phyloP scores from a whole-genome alignment of 2,329 filamentous ascomycete genomes.

The Verticillium nubilum region DNA sequence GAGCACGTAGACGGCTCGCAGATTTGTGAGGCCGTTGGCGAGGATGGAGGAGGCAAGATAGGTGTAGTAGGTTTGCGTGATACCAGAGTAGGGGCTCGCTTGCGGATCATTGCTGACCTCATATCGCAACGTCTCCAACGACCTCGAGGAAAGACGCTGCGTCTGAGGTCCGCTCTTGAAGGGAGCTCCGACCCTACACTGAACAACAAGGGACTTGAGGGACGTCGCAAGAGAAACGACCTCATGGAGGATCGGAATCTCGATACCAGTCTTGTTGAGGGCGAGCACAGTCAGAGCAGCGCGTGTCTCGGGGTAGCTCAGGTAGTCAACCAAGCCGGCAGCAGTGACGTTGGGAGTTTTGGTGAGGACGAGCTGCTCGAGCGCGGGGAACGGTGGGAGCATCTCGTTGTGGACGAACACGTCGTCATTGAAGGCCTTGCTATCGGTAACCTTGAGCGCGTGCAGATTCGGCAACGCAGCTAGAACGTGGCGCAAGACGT shows the following conservation, averaged over 20 bases:
- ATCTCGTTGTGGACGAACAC: constrained; percentile 64
- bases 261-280: constrained; percentile 67
- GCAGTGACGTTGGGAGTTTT: constrained; percentile 68
- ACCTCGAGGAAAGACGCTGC: constrained; percentile 61
- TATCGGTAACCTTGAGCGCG: constrained; percentile 68
- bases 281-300: constrained; percentile 61
- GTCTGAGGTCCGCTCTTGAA: constrained; percentile 42
- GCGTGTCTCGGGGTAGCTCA: constrained; percentile 55
- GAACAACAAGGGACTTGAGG: constrained; percentile 52
- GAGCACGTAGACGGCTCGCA: constrained; percentile 77
- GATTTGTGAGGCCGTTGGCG: constrained; percentile 64
- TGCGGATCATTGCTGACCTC: constrained; percentile 65
- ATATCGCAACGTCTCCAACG: constrained; percentile 70
- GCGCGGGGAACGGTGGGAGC: constrained; percentile 66
- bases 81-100: constrained; percentile 51
- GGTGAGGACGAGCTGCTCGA: constrained; percentile 68
- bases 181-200: constrained; percentile 41
- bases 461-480: constrained; percentile 60
- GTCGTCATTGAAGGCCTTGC: constrained; percentile 67
- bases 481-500: constrained; percentile 65
- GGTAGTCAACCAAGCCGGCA: constrained; percentile 63
- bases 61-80: constrained; percentile 66
- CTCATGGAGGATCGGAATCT: constrained; percentile 53
- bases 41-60: constrained; percentile 84
- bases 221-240: constrained; percentile 52